These are phyloP conservation scores for Achaetomium macrosporum DNA, from an alignment of 2,329 filamentous ascomycete genomes.

Conservation along the genomic window DNA sequence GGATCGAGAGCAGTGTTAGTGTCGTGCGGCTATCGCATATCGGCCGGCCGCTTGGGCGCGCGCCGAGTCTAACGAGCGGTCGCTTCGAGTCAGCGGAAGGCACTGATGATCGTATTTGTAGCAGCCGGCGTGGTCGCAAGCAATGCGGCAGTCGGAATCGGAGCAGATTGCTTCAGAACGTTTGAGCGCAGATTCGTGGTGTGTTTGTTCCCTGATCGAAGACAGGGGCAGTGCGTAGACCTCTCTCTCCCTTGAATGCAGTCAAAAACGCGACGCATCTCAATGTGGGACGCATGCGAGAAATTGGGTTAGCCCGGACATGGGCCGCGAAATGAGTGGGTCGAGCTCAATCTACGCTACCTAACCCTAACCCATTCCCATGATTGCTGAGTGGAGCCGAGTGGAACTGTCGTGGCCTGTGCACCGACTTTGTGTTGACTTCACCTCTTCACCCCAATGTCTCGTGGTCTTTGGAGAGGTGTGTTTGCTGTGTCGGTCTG, in stretches of 20 bases:
- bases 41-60: conserved; percentile 7
- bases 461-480: too few species aligned
- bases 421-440: too few species aligned
- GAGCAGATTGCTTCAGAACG: too few species aligned
- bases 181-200: too few species aligned
- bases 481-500: too few species aligned
- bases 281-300: background rate
- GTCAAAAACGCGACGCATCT: background rate
- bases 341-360: too few species aligned
- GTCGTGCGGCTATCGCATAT: conserved; percentile 18
- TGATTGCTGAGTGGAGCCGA: too few species aligned
- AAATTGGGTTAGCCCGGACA: background rate
- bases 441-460: too few species aligned
- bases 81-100: background rate
- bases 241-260: background rate
- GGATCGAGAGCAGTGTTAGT: background rate
- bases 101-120: background rate
- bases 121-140: background rate
- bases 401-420: too few species aligned
- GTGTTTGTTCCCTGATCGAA: background rate
- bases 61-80: background rate
- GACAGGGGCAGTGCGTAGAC: background rate
- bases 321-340: background rate
- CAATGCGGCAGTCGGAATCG: too few species aligned
- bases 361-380: too few species aligned